Conservation (phyloP, 1,284 basidiomycete species). For the Lentinula novae-zelandiae region DNA sequence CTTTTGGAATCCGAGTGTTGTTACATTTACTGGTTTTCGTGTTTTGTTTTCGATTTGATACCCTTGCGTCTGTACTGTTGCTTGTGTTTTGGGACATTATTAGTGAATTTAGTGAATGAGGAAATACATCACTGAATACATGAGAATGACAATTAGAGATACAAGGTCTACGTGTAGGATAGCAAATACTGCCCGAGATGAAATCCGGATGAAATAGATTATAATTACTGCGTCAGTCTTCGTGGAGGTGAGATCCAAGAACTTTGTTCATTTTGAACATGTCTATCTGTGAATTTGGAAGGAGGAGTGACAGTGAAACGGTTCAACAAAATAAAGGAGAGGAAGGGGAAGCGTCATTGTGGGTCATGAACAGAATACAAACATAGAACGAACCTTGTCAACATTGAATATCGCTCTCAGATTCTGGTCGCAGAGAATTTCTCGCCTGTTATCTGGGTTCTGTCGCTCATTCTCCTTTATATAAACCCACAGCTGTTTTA, state of each 20-base stretch:
- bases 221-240: slow-evolving; percentile 15
- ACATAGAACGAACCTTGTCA: slow-evolving; percentile 38
- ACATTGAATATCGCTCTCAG: slow-evolving; percentile 70
- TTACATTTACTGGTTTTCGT: too few species aligned
- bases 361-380: not conserved
- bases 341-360: not conserved
- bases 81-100: too few species aligned
- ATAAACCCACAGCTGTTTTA: slow-evolving; percentile 83
- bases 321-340: too few species aligned
- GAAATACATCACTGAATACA: too few species aligned
- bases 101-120: too few species aligned
- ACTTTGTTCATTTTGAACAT: slow-evolving; percentile 90
- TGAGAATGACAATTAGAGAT: not conserved
- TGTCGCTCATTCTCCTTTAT: slow-evolving; percentile 78
- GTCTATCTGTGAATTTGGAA: slow-evolving; percentile 40
- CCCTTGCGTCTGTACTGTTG: too few species aligned
- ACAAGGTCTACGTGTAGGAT: not conserved
- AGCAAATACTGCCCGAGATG: not conserved
- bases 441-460: slow-evolving; percentile 74
- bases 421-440: slow-evolving; percentile 76
- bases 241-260: slow-evolving; percentile 49
- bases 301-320: not conserved
- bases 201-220: not conserved
- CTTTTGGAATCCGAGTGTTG: too few species aligned
- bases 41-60: too few species aligned